Conservation (phyloP, 169 alveolate species). For the Besnoitia besnoiti region DNA sequence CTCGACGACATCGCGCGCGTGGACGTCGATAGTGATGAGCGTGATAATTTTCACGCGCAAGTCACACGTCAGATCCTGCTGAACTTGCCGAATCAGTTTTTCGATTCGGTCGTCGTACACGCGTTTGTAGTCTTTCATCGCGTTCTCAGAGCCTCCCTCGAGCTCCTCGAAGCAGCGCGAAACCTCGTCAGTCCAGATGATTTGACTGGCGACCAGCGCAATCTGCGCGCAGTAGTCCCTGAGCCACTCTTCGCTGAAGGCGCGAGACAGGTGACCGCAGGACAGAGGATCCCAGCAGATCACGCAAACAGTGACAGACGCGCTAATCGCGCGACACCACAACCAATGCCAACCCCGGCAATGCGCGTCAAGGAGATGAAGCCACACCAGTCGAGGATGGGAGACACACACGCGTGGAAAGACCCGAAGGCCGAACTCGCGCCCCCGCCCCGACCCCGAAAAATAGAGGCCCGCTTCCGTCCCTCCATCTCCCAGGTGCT, state of each 20-base stretch:
- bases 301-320: too few relatives aligned
- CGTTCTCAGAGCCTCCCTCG: conserved; percentile 94
- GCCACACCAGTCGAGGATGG: too few relatives aligned
- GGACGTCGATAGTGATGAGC: conserved; percentile 96
- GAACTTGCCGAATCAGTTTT: conserved; percentile 92
- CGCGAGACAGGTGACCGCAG: too few relatives aligned
- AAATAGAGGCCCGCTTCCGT: too few relatives aligned
- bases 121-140: conserved; percentile 95
- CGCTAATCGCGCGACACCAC: too few relatives aligned
- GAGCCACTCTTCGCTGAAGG: conserved; percentile 88
- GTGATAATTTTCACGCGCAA: conserved; percentile 88
- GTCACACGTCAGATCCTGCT: conserved; percentile 71
- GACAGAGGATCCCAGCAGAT: too few relatives aligned
- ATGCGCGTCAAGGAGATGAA: too few relatives aligned
- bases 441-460: too few relatives aligned
- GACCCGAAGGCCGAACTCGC: too few relatives aligned
- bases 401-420: too few relatives aligned
- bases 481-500: too few relatives aligned
- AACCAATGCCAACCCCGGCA: too few relatives aligned
- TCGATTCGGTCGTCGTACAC: conserved; percentile 90
- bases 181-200: conserved; percentile 96
- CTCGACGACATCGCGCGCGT: conserved; percentile 95
- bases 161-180: conserved; percentile 93
- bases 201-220: conserved; percentile 92
- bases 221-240: conserved; percentile 94